phyloP scores from a whole-genome alignment of 2,329 filamentous ascomycete genomes.

The Aspergillus intermedius region DNA sequence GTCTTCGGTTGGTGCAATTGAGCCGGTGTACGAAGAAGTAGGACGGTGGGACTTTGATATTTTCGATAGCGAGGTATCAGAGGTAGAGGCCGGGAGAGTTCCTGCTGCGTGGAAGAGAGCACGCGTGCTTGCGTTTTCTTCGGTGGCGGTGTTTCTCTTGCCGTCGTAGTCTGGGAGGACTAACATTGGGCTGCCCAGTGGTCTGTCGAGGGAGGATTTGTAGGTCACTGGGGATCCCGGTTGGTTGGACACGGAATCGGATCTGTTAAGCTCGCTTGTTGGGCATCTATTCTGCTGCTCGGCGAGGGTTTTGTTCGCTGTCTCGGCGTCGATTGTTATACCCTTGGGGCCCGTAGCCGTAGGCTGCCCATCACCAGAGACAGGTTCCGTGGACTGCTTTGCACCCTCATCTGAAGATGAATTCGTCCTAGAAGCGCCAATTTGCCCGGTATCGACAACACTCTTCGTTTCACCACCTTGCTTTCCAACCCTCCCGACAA shows the following conservation, averaged over 20 bases:
- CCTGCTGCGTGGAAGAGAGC: slow-evolving; percentile 25
- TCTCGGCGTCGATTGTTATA: not conserved
- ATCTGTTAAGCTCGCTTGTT: not conserved
- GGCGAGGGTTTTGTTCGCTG: not conserved
- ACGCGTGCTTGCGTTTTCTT: slow-evolving; percentile 30
- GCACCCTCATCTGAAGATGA: not conserved
- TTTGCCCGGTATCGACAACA: slow-evolving; percentile 20
- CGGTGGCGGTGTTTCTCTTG: slow-evolving; percentile 11
- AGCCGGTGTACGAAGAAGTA: slow-evolving; percentile 19
- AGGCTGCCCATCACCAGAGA: not conserved
- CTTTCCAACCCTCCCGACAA: slow-evolving; percentile 42
- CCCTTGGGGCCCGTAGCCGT: not conserved
- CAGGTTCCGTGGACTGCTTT: not conserved
- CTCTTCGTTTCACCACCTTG: slow-evolving; percentile 19
- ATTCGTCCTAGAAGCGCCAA: slow-evolving; percentile 16
- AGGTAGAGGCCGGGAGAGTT: slow-evolving; percentile 14
- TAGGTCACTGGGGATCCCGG: not conserved
- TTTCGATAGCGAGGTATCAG: slow-evolving; percentile 15
- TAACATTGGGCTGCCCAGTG: slow-evolving; percentile 17
- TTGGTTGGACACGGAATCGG: not conserved
- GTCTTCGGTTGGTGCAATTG: slow-evolving; percentile 25
- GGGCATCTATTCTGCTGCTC: not conserved
- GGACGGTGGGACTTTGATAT: slow-evolving; percentile 13
- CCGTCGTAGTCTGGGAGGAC: slow-evolving; percentile 24
- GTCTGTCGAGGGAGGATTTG: slow-evolving; percentile 10